Conservation (phyloP, 305 asterid genomes). For the Ilex paraguariensis region DNA sequence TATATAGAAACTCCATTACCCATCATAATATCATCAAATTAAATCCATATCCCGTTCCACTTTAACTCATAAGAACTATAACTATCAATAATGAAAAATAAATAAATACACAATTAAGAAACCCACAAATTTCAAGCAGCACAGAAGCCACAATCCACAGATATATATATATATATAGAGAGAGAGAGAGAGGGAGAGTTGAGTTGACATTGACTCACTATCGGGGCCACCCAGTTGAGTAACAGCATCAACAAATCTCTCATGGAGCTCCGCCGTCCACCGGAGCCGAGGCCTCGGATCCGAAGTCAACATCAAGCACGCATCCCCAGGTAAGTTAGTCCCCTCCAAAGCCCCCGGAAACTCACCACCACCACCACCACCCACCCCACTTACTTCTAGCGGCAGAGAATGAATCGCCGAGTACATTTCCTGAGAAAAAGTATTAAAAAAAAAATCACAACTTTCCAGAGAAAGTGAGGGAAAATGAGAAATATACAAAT, state of each 20-base stretch:
- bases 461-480: too few species aligned
- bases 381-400: background rate
- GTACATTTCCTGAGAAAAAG: background rate
- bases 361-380: background rate
- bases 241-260: slow-evolving; percentile 28
- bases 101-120: too few species aligned
- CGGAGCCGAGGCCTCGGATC: slow-evolving; percentile 7
- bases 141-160: too few species aligned
- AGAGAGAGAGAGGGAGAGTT: background rate
- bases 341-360: background rate
- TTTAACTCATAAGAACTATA: too few species aligned
- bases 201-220: slow-evolving; percentile 3
- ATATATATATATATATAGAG: background rate
- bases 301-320: background rate
- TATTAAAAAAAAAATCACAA: too few species aligned
- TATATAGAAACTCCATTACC: too few species aligned
- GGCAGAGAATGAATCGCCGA: background rate
- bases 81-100: too few species aligned
- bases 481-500: too few species aligned
- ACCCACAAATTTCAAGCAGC: too few species aligned
- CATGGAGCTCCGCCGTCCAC: slow-evolving; percentile 29
- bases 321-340: background rate
- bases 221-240: slow-evolving; percentile 32
- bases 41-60: too few species aligned
- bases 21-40: too few species aligned